Evolutionary conservation across 2,329 filamentous ascomycete species (phyloP).

Genomic region (Aspergillus fumigatus): DNA sequence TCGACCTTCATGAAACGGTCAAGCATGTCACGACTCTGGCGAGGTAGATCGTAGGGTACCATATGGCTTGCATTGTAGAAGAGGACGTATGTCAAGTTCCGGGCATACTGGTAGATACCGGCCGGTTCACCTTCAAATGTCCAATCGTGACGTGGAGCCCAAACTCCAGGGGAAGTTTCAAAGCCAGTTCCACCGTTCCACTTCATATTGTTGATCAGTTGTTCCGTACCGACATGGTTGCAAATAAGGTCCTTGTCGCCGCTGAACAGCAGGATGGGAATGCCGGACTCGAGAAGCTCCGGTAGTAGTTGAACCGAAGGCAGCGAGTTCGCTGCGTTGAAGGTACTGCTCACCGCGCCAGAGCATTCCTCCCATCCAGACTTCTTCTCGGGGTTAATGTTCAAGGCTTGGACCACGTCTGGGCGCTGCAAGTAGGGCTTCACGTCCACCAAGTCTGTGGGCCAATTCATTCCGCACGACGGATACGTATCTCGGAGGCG

Average conservation of each 20-base stretch:
- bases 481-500: slow-evolving; percentile 75
- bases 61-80: slow-evolving; percentile 97
- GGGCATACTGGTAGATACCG: slow-evolving; percentile 89
- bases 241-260: slow-evolving; percentile 93
- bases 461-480: slow-evolving; percentile 97
- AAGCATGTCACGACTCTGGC: slow-evolving; percentile 88
- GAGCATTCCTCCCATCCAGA: slow-evolving; percentile 92
- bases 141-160: slow-evolving; percentile 91
- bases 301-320: slow-evolving; percentile 74
- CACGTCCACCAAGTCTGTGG: slow-evolving; percentile 72
- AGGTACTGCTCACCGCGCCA: slow-evolving; percentile 68
- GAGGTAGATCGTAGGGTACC: slow-evolving; percentile 91
- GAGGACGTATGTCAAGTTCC: slow-evolving; percentile 91
- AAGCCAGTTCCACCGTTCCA: slow-evolving; percentile 94
- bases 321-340: slow-evolving; percentile 65
- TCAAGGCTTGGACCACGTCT: slow-evolving; percentile 76
- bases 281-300: slow-evolving; percentile 63
- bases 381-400: slow-evolving; percentile 75
- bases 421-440: slow-evolving; percentile 76
- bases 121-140: slow-evolving; percentile 83
- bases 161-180: slow-evolving; percentile 77
- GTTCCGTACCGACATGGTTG: slow-evolving; percentile 92
- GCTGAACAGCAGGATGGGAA: slow-evolving; percentile 83
- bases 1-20: slow-evolving; percentile 94
- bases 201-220: slow-evolving; percentile 80